Conservation (phyloP, 1,284 basidiomycete species). For the Somion occarium region DNA sequence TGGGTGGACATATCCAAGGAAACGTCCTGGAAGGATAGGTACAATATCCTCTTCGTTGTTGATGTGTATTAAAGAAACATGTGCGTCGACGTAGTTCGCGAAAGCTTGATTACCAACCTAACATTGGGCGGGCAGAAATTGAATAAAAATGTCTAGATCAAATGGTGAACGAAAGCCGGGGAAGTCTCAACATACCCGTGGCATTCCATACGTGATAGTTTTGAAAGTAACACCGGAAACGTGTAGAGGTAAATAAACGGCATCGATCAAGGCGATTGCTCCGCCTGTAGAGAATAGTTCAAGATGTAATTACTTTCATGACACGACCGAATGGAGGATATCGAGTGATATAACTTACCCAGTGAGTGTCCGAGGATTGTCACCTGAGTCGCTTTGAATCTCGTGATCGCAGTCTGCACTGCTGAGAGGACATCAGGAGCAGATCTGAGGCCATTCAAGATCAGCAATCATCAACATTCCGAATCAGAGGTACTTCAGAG, state of each 20-base stretch:
- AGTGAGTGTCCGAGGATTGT: slow-evolving; percentile 33
- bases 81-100: slow-evolving; percentile 53
- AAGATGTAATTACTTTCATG: not conserved
- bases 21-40: slow-evolving; percentile 30
- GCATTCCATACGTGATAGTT: slow-evolving; percentile 46
- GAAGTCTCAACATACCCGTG: slow-evolving; percentile 33
- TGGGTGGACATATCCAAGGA: slow-evolving; percentile 50
- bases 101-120: slow-evolving; percentile 49
- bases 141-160: not conserved
- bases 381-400: slow-evolving; percentile 26
- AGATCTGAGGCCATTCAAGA: slow-evolving; percentile 16
- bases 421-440: slow-evolving; percentile 32
- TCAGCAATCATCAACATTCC: not conserved
- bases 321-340: not conserved
- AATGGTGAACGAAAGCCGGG: not conserved
- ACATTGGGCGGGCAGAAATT: not conserved
- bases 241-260: slow-evolving; percentile 37
- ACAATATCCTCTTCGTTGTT: slow-evolving; percentile 29
- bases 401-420: slow-evolving; percentile 29
- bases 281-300: slow-evolving; percentile 22
- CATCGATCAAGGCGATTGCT: slow-evolving; percentile 39
- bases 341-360: slow-evolving; percentile 17
- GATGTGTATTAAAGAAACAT: slow-evolving; percentile 23
- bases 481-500: slow-evolving; percentile 13
- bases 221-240: slow-evolving; percentile 33